Conservation (phyloP, 805 yeast species). For the Vanderwaltozyma yarrowii region DNA sequence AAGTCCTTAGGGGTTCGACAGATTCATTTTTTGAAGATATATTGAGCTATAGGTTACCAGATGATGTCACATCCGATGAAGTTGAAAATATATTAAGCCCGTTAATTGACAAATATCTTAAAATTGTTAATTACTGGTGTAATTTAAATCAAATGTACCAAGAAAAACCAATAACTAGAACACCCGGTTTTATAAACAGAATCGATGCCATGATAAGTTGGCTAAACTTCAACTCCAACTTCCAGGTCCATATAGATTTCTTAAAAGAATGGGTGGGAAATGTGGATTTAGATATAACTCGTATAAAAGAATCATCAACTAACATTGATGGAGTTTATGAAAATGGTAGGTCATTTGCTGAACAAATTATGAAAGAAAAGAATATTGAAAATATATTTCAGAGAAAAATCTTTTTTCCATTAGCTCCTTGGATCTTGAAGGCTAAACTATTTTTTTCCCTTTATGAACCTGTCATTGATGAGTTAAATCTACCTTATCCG, state of each 20-base stretch:
- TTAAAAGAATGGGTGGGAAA: constrained; percentile 78
- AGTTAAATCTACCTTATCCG: constrained; percentile 64
- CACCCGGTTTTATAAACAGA: constrained; percentile 51
- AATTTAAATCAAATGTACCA: constrained; percentile 65
- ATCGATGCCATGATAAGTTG: constrained; percentile 76
- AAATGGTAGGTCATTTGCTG: constrained; percentile 69
- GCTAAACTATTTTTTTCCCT: constrained; percentile 63
- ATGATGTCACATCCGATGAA: constrained; percentile 29
- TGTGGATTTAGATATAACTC: constrained; percentile 57
- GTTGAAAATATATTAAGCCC: constrained; percentile 44
- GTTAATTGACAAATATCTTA: constrained; percentile 51
- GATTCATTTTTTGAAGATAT: constrained; percentile 66
- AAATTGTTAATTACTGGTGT: constrained; percentile 69
- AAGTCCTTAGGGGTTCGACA: constrained; percentile 60
- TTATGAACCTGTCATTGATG: constrained; percentile 50
- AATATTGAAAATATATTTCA: constrained; percentile 64
- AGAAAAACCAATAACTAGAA: constrained; percentile 64
- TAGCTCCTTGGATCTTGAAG: constrained; percentile 75
- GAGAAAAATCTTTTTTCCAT: constrained; percentile 52
- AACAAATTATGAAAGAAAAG: constrained; percentile 69
- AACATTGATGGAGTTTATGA: constrained; percentile 33
- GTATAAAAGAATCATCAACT: constrained; percentile 22
- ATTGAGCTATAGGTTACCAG: constrained; percentile 46
- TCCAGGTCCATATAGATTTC: constrained; percentile 49
- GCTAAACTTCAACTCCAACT: constrained; percentile 64